Conservation (phyloP, 129 eudicot genomes). For the Tagetes patula region DNA sequence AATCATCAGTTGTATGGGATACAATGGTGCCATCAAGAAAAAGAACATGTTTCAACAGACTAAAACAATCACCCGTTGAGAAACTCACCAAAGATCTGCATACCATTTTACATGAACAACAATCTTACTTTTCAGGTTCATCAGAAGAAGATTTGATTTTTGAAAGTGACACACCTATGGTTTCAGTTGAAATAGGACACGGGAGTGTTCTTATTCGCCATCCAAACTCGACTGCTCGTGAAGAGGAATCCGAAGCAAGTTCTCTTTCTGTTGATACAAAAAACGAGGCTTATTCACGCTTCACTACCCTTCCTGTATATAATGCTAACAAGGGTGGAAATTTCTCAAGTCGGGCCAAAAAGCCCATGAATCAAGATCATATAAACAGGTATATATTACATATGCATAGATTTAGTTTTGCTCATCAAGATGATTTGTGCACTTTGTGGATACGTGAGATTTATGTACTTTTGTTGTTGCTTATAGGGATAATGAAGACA, state of each 20-base stretch:
- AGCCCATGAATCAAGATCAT: conserved; percentile 54
- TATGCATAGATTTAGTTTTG: not conserved
- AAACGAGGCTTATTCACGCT: conserved; percentile 66
- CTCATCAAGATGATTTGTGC: conserved; percentile 11
- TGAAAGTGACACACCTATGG: conserved; percentile 90
- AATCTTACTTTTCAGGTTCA: conserved; percentile 70
- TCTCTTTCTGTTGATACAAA: conserved; percentile 89
- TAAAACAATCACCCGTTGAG: conserved; percentile 88
- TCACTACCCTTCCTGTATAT: conserved; percentile 49
- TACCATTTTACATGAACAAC: conserved; percentile 86
- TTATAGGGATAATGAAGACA: conserved; percentile 77
- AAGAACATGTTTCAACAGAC: conserved; percentile 75
- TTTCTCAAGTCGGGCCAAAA: conserved; percentile 45
- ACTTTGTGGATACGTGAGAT: not conserved
- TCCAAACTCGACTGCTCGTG: conserved; percentile 73
- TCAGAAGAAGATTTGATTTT: conserved; percentile 89
- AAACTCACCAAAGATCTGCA: conserved; percentile 84
- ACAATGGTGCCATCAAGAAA: conserved; percentile 85
- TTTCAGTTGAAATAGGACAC: conserved; percentile 96
- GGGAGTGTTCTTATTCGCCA: conserved; percentile 97
- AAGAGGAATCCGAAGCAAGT: conserved; percentile 99
- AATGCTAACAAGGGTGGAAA: conserved; percentile 50
- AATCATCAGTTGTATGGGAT: conserved; percentile 88
- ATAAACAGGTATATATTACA: conserved; percentile 48
- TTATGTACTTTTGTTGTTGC: conserved; percentile 6